Conservation (phyloP, 176 grass and related monocot genomes). For the Carex myosuroides region DNA sequence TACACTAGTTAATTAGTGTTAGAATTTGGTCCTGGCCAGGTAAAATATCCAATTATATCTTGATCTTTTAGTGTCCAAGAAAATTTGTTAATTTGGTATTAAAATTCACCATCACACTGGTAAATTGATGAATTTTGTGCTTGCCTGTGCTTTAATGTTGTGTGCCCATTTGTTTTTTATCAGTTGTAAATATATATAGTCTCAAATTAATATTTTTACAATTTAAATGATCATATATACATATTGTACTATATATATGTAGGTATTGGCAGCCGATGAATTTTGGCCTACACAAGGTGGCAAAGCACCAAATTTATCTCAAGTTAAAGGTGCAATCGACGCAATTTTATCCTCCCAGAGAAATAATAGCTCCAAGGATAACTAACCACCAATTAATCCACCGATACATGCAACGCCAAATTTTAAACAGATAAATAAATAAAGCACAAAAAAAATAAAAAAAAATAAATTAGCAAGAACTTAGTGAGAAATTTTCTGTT, state of each 20-base stretch:
- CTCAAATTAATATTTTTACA: background rate
- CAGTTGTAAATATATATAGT: background rate
- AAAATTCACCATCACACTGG: background rate
- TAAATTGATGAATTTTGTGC: background rate
- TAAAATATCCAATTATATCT: too few species aligned
- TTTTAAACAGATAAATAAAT: background rate
- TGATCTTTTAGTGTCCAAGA: background rate
- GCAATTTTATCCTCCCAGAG: constrained; percentile 65
- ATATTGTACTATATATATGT: background rate
- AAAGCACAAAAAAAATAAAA: background rate
- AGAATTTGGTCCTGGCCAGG: background rate
- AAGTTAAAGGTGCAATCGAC: constrained; percentile 84
- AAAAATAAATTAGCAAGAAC: background rate
- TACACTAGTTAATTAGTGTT: background rate
- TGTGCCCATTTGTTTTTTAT: background rate
- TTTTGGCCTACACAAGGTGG: constrained; percentile 92
- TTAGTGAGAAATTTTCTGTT: background rate
- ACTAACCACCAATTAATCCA: background rate
- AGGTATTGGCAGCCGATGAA: constrained; percentile 91
- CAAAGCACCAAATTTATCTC: constrained; percentile 69
- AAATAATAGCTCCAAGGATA: constrained; percentile 29
- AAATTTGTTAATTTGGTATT: background rate
- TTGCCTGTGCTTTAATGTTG: too few species aligned
- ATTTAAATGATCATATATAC: background rate
- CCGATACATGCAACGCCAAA: background rate